Conservation (phyloP, 257 asterid genomes). For the Nyctanthes arbortristis region DNA sequence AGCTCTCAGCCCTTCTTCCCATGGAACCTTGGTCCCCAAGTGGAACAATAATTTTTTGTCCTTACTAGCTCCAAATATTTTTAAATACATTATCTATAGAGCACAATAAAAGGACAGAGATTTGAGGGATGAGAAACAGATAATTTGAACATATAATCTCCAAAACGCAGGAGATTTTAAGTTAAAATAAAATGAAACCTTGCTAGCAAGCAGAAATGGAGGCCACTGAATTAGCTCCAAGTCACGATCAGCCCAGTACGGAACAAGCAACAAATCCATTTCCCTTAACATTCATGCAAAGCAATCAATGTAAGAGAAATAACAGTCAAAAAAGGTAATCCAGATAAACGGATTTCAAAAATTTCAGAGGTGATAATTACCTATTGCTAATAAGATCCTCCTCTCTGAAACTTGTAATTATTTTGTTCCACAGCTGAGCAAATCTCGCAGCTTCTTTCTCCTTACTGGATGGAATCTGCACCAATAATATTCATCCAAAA, state of each 20-base stretch:
- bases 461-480: slow-evolving; percentile 77
- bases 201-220: slow-evolving; percentile 98
- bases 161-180: slow-evolving; percentile 8
- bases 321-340: slow-evolving; percentile 14
- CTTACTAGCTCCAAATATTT: slow-evolving; percentile 13
- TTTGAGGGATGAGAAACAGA: slow-evolving; percentile 15
- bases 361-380: slow-evolving; percentile 38
- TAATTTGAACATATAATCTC: slow-evolving; percentile 17
- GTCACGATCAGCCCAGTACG: slow-evolving; percentile 99
- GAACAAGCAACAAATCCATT: slow-evolving; percentile 98
- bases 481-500: slow-evolving; percentile 22
- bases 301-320: slow-evolving; percentile 18
- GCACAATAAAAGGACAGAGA: not conserved
- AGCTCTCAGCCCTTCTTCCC: not conserved
- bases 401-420: slow-evolving; percentile 94
- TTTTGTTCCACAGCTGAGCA: slow-evolving; percentile 99
- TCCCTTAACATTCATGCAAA: slow-evolving; percentile 58
- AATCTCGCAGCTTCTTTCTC: slow-evolving; percentile 95
- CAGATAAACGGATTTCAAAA: slow-evolving; percentile 12
- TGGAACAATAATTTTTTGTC: not conserved
- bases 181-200: slow-evolving; percentile 46
- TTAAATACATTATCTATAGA: not conserved
- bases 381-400: slow-evolving; percentile 95
- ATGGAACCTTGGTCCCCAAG: slow-evolving; percentile 1
- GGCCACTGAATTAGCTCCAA: slow-evolving; percentile 97